A percentile compares a stretch with the other conserved stretches of the same genome.
Evolutionary conservation across 208 protist genomes (phyloP).

Genomic region (Crithidia acanthocephali): DNA sequence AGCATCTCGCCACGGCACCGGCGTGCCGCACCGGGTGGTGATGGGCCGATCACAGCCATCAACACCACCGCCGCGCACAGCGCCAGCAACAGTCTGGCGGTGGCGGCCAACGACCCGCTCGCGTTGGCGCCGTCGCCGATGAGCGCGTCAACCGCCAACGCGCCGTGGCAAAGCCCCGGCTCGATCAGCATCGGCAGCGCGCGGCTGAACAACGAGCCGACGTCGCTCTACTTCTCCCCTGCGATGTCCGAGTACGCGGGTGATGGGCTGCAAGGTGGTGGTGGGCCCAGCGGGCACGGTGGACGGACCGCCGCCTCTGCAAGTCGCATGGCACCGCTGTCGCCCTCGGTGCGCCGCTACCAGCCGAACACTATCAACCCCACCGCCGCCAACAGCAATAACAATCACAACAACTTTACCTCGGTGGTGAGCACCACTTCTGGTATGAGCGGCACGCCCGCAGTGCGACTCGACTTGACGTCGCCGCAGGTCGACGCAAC

Average conservation of each 20-base stretch:
- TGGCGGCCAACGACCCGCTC: neutral
- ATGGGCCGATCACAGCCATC: too few relatives aligned
- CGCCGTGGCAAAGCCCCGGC: conserved; percentile 13
- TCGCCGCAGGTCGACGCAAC: neutral
- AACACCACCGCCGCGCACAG: neutral
- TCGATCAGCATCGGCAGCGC: conserved; percentile 16
- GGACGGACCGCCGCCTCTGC: neutral
- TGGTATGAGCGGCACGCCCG: neutral
- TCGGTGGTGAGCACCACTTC: neutral
- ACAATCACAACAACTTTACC: neutral
- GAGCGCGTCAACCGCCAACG: neutral
- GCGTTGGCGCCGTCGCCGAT: neutral
- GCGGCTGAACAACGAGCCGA: neutral
- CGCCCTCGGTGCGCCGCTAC: neutral
- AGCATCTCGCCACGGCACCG: conserved; percentile 6
- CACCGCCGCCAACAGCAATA: neutral
- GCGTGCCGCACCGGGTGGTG: too few relatives aligned
- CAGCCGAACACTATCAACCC: neutral
- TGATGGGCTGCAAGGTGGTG: neutral
- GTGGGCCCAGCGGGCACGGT: neutral
- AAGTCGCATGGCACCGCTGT: neutral
- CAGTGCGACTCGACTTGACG: neutral
- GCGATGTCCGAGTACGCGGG: neutral
- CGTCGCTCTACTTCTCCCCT: conserved; percentile 2
- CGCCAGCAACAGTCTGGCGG: too few relatives aligned